These are phyloP conservation scores for Penicillium cinerascens DNA, from an alignment of 495 filamentous ascomycete species.

Conservation along the genomic window DNA sequence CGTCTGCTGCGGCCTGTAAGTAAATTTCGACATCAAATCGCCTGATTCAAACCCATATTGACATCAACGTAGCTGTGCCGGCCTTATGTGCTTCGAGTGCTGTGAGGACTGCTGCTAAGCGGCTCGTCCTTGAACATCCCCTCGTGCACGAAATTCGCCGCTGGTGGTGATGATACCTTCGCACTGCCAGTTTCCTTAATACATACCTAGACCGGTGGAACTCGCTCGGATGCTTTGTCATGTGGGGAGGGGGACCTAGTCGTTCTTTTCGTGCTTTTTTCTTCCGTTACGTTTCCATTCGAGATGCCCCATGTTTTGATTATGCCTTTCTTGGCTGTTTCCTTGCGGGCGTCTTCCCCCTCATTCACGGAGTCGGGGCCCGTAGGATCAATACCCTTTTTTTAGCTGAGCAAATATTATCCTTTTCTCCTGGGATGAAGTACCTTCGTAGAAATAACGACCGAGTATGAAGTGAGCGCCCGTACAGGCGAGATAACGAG, in stretches of 20 bases:
- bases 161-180: background rate
- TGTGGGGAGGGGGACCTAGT: background rate
- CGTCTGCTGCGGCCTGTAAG: slow-evolving; percentile 47
- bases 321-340: background rate
- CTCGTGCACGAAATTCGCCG: background rate
- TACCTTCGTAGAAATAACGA: background rate
- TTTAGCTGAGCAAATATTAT: slow-evolving; percentile 8
- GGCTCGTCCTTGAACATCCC: background rate
- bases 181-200: background rate
- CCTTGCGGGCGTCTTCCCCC: background rate
- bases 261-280: background rate
- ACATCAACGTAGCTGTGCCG: slow-evolving; percentile 32
- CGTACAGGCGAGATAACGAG: too few species aligned
- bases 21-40: slow-evolving; percentile 1
- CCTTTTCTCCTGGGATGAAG: background rate
- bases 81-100: slow-evolving; percentile 45
- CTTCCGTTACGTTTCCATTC: background rate
- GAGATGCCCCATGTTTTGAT: background rate
- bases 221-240: background rate
- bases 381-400: slow-evolving; percentile 9
- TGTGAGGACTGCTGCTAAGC: slow-evolving; percentile 29
- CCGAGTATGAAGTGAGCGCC: too few species aligned
- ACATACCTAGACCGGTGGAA: background rate
- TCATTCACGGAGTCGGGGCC: background rate
- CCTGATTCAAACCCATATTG: slow-evolving; percentile 1